Percentiles rank a stretch among this genome's conserved stretches.
Evolutionary conservation across 106 monocot genomes (phyloP).

Genomic region (Iris macrosiphon): DNA sequence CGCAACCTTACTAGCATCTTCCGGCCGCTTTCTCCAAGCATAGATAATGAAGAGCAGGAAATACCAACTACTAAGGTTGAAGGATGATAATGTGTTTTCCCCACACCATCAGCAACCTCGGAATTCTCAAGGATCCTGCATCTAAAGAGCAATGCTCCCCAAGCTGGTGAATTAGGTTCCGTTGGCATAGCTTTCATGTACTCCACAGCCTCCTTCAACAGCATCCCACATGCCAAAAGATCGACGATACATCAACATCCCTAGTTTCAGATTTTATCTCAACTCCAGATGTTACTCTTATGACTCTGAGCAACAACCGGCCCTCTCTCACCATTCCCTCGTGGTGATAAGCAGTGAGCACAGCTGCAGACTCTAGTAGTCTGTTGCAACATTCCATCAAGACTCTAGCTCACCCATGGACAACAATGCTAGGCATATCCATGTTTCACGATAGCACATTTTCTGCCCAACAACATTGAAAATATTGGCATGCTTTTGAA

Average conservation of each 20-base stretch:
- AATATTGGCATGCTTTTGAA: constrained; percentile 11
- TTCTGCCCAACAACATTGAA: constrained; percentile 26
- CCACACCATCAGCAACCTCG: constrained; percentile 30
- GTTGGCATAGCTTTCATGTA: constrained; percentile 40
- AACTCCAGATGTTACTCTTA: constrained; percentile 24
- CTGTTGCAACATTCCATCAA: constrained; percentile 19
- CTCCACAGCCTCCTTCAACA: constrained; percentile 37
- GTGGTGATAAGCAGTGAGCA: constrained; percentile 45
- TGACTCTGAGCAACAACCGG: constrained; percentile 18
- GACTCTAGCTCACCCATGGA: constrained; percentile 30
- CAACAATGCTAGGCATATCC: constrained; percentile 30
- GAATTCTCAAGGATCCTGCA: constrained; percentile 47
- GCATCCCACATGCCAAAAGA: constrained; percentile 37
- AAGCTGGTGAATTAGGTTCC: constrained; percentile 42
- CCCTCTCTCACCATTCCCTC: constrained; percentile 41
- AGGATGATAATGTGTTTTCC: constrained; percentile 33
- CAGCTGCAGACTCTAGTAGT: constrained; percentile 34
- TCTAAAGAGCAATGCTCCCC: constrained; percentile 48
- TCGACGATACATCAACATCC: constrained; percentile 59
- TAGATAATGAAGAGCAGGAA: constrained; percentile 52
- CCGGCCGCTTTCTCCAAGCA: constrained; percentile 37
- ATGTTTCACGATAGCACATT: constrained; percentile 46
- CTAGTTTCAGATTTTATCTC: constrained; percentile 41
- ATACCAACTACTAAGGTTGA: constrained; percentile 61
- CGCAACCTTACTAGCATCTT: constrained; percentile 27